These are phyloP conservation scores for Neonectria faginata DNA, from an alignment of 2,329 filamentous ascomycete species.

Conservation along the genomic window DNA sequence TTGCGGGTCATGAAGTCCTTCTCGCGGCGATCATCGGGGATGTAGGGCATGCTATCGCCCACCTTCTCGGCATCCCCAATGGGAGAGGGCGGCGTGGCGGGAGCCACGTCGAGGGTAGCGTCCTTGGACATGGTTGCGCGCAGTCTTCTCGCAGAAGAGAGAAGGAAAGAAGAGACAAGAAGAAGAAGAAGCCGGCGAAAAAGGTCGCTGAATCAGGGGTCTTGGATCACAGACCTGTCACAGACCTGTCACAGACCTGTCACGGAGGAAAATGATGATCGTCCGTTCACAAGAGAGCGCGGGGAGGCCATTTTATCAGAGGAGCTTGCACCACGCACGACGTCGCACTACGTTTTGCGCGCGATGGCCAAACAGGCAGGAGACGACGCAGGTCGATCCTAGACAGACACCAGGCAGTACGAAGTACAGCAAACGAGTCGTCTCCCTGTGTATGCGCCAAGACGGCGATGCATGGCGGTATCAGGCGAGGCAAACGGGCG, in stretches of 20 bases:
- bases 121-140: slow-evolving; percentile 39
- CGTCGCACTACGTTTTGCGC: slow-evolving; percentile 16
- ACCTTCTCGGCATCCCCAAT: slow-evolving; percentile 33
- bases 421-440: too few relatives aligned
- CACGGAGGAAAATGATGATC: not conserved
- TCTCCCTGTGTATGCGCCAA: not conserved
- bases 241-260: slow-evolving; percentile 3
- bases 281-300: not conserved
- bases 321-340: slow-evolving; percentile 15
- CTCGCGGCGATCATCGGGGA: slow-evolving; percentile 41
- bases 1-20: slow-evolving; percentile 46
- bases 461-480: slow-evolving; percentile 1
- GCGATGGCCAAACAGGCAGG: slow-evolving; percentile 44
- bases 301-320: slow-evolving; percentile 17
- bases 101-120: slow-evolving; percentile 30
- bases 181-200: not conserved
- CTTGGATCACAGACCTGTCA: not conserved
- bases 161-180: not conserved
- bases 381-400: slow-evolving; percentile 31
- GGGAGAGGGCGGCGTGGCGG: slow-evolving; percentile 31
- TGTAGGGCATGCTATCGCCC: slow-evolving; percentile 5
- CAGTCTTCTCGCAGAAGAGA: not conserved
- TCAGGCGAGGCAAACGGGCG: not conserved
- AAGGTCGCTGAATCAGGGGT: not conserved
- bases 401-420: not conserved